Conservation (phyloP, 306 rosid species). For the Citrullus colocynthis region DNA sequence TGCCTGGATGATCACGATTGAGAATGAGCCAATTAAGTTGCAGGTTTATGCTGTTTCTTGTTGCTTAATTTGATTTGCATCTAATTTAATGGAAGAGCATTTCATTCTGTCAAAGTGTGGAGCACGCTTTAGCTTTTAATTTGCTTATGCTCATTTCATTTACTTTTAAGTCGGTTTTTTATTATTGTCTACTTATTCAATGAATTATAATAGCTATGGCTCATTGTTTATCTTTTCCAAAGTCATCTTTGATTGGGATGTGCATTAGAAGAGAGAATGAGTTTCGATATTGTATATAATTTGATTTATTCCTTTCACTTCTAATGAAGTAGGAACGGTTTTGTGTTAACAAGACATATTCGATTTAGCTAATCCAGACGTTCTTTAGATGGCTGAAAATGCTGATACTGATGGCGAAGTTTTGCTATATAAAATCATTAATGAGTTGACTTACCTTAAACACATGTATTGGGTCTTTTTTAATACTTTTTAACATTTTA, state of each 20-base stretch:
- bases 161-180: neutral
- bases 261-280: neutral
- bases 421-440: neutral
- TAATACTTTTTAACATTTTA: neutral
- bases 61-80: neutral
- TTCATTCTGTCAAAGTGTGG: neutral
- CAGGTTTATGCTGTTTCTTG: neutral
- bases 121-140: neutral
- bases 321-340: neutral
- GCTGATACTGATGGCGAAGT: conserved; percentile 94
- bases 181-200: neutral
- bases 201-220: neutral
- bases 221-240: neutral
- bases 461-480: conserved; percentile 1
- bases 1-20: no score
- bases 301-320: neutral
- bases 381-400: conserved; percentile 95
- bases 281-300: neutral
- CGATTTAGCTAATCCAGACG: conserved; percentile 96
- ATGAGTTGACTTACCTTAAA: neutral
- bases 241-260: neutral
- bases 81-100: neutral
- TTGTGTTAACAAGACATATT: neutral
- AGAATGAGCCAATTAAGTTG: no score
- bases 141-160: neutral